phyloP scores from a whole-genome alignment of 202 grass and related monocot species.

The Eragrostis tef region DNA sequence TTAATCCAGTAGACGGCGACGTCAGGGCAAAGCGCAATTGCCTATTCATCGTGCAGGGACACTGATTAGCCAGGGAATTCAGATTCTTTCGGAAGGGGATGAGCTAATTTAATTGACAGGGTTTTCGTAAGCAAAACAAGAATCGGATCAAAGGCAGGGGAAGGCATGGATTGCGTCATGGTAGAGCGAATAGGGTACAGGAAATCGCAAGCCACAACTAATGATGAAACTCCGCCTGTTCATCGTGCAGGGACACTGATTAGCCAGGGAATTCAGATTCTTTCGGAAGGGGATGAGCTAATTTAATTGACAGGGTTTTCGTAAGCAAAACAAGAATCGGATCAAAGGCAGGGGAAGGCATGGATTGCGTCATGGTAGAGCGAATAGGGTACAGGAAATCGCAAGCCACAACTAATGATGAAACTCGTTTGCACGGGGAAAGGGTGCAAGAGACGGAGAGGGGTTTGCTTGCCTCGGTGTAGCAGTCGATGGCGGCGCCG shows the following conservation, averaged over 20 bases:
- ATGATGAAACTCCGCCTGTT: conserved; percentile 45
- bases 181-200: too few species aligned
- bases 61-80: neutral
- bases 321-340: neutral
- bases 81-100: neutral
- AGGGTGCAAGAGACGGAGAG: too few species aligned
- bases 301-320: neutral
- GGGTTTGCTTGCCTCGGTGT: conserved; percentile 67
- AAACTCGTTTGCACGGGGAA: neutral
- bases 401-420: neutral
- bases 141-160: neutral
- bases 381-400: neutral
- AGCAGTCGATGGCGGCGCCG: conserved; percentile 84
- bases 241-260: neutral
- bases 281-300: neutral
- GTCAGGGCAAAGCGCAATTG: conserved; percentile 81
- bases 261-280: neutral
- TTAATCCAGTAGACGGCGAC: conserved; percentile 77
- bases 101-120: neutral
- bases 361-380: neutral
- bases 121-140: neutral
- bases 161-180: neutral
- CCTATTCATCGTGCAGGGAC: conserved; percentile 41
- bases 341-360: neutral
- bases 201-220: neutral